Conservation (phyloP, 179 eudicot species). For the Carnegiea gigantea region DNA sequence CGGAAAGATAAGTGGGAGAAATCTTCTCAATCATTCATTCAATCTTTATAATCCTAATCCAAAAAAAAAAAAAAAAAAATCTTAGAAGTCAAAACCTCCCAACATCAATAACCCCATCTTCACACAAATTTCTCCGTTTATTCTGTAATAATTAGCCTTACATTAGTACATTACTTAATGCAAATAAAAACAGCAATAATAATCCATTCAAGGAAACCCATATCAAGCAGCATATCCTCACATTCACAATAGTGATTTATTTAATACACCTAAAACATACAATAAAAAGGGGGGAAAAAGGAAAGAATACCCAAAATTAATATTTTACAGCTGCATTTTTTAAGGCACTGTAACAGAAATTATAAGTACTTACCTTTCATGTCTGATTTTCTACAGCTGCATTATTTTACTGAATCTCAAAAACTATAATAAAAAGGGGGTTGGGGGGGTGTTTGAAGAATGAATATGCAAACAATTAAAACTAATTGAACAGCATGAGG, state of each 20-base stretch:
- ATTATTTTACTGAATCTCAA: background rate
- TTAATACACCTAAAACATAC: background rate
- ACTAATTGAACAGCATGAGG: background rate
- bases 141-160: no score
- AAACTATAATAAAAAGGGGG: background rate
- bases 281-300: background rate
- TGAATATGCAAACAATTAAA: background rate
- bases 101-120: background rate
- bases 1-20: no score
- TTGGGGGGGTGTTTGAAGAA: background rate
- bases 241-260: background rate
- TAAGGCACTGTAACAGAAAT: background rate
- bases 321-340: background rate
- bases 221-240: background rate
- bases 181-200: background rate
- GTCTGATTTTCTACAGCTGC: background rate
- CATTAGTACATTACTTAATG: no score
- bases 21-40: no score
- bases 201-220: background rate
- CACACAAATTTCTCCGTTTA: background rate
- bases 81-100: no score
- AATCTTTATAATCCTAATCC: no score
- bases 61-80: no score
- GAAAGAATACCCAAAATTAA: no score
- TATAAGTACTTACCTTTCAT: background rate